Base-by-base conservation (phyloP, 805 yeast genomes). In the Ogataea glucozyma region DNA sequence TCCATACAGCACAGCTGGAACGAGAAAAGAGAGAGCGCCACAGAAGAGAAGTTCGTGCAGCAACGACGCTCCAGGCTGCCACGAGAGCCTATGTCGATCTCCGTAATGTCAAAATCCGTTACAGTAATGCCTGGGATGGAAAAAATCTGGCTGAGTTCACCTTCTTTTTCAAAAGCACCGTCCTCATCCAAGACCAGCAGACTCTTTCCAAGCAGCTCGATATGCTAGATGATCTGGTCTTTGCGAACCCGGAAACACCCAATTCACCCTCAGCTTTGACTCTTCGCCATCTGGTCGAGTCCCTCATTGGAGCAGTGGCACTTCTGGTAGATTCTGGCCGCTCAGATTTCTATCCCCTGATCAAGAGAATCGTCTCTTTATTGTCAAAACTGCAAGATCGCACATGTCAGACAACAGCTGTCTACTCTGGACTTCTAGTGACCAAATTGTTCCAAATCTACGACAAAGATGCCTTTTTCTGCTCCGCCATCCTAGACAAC, bases 1-100 rank as follows among this genome's bases (percentile, higher is more conserved):
- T 91, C n/a, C 77, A 75, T 44, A 79, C 76, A 49, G 81, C 95
- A 4, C 78, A 78, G 51, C 66, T 66, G 29, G 88, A 86, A 47
- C 71, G 97, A 29, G 73, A 71, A 44, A 74, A 73, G 46, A 73
- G 97, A 44, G 89, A 85, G 44, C 60, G 66, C 23, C 73, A 67
- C 12, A 71, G 86, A 17, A 54, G 60, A 11, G 74, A 71, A 37
- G 76, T 72, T 29, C 67, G 62, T 26, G 76, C 87, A 1, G 80
- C 79, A 0, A 43, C 51, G 1, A 40, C 61, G 6, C 60, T 90
- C 26, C 91, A 85, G 56, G 54, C 68, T 3, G 57, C 67, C 10
- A 66, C 79, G 8, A 63, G 81, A 18, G 58, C 71, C 14, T 65
- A 65, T 41, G 38, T 73, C 5, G 70, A 67, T 7, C 57, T 58